These are phyloP conservation scores for Oryza glumipatula DNA, from an alignment of 176 grass and related monocot genomes.

Conservation along the genomic window DNA sequence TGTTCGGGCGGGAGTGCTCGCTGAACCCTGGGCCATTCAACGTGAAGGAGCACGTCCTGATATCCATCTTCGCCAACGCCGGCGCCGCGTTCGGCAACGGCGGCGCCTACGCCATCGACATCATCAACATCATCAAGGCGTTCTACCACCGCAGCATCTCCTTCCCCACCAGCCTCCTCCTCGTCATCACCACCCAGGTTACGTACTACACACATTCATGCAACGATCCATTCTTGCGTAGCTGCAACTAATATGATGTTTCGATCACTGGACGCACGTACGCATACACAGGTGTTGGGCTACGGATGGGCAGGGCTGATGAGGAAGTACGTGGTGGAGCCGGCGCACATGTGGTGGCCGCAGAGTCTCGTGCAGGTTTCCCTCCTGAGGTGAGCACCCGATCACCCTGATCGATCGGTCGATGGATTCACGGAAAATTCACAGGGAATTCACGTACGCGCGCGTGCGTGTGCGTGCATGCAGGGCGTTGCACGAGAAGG, in stretches of 20 bases:
- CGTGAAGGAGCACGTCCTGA: conserved; percentile 89
- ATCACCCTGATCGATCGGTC: not conserved
- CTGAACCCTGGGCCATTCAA: conserved; percentile 85
- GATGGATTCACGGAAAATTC: not conserved
- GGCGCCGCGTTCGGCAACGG: conserved; percentile 70
- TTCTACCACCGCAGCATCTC: conserved; percentile 70
- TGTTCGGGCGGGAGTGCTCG: conserved; percentile 28
- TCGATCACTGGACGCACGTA: not conserved
- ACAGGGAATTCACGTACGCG: not conserved
- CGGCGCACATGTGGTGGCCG: conserved; percentile 97
- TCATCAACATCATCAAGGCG: conserved; percentile 55
- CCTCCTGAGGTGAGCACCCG: conserved; percentile 57
- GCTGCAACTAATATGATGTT: too few species aligned
- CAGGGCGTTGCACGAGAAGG: conserved; percentile 92
- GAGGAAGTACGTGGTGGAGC: conserved; percentile 93
- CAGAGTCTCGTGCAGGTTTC: conserved; percentile 77
- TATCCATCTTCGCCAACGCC: conserved; percentile 86
- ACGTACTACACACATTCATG: not conserved
- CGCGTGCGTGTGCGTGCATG: not conserved
- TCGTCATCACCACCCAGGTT: conserved; percentile 71
- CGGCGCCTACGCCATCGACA: conserved; percentile 65
- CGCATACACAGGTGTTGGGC: conserved; percentile 53
- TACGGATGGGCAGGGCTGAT: conserved; percentile 96
- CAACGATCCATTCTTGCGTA: too few species aligned
- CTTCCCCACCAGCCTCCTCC: conserved; percentile 53